Percentiles rank a stretch among this genome's conserved stretches.
These are phyloP conservation scores for Erodium moschatum DNA, from an alignment of 441 rosid species.

Conservation along the genomic window DNA sequence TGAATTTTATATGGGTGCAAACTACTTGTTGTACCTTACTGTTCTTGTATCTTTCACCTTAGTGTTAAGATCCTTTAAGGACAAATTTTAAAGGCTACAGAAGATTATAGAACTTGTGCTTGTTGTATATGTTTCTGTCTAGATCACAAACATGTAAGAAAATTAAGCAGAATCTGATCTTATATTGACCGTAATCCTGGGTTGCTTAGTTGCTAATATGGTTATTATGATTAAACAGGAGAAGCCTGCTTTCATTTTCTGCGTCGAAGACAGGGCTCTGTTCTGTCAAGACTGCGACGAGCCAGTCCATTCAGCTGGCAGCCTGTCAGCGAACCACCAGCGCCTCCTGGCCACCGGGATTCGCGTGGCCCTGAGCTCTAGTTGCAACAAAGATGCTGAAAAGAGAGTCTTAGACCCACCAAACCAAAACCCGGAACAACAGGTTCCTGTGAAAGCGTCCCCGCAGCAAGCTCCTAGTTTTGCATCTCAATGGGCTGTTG, in stretches of 20 bases:
- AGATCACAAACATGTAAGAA: too few species aligned
- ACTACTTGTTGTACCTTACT: too few species aligned
- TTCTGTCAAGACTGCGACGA: constrained; percentile 61
- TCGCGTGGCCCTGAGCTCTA: constrained; percentile 64
- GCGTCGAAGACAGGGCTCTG: constrained; percentile 89
- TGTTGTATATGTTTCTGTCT: too few species aligned
- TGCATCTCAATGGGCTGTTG: constrained; percentile 55
- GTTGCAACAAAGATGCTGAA: constrained; percentile 43
- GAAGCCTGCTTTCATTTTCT: constrained; percentile 68
- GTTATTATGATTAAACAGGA: constrained; percentile 32
- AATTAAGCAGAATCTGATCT: too few species aligned
- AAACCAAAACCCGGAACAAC: constrained; percentile 33
- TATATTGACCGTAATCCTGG: too few species aligned
- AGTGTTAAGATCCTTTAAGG: not conserved
- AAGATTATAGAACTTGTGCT: too few species aligned
- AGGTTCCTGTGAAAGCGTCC: constrained; percentile 32
- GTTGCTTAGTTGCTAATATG: not conserved
- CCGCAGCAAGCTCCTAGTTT: constrained; percentile 31
- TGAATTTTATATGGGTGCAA: too few species aligned
- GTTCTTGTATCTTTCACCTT: not conserved
- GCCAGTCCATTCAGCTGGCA: constrained; percentile 44
- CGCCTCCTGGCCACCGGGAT: constrained; percentile 65
- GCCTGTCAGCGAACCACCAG: constrained; percentile 63
- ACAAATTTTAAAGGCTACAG: not conserved
- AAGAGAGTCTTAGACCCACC: constrained; percentile 58